Evolutionary conservation across 495 filamentous ascomycete genomes (phyloP), one percentile per base, ranked within the genome.

Genomic region (Penicillium taxi): DNA sequence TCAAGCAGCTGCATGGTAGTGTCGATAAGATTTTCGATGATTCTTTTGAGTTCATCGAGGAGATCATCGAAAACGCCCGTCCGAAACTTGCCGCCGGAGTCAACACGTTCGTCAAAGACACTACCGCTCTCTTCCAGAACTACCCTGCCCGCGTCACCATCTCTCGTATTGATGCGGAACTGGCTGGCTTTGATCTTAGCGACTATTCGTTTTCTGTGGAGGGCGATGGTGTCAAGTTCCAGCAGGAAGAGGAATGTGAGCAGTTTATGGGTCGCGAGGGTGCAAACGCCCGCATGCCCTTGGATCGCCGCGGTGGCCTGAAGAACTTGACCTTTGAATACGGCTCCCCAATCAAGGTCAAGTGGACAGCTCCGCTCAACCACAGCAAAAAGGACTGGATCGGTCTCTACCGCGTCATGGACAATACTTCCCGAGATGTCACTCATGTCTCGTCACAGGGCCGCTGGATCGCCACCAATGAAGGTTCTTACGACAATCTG

Each of bases 301-400:
- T 73, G 11, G 63, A 72, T 26, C 59, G 70, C 22, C 64, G 63
- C 9, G 75, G 73, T 45, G 67, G 75, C 22, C 75, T 82, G 50
- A 77, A 84, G 56, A 84, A 84, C 3, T 58, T 87, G 35, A 75
- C 81, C 0, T 83, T 94, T 37, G 78, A 93, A 59, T 98, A 96
- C 48, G 91, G 91, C 32, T 74, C 88, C 8, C 86, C 90, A 9
- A 85, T 98, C 60, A 83, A 75, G 47, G 84, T 98, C 45, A 81
- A 76, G 49, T 98, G 91, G 91, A 87, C 78, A 12, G 93, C 91
- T 0, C 91, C 91, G 1, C 70, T 81, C 35, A 88, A 89, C 51
- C 91, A 96, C 63, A 82, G 80, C 67, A 91, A 83, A 53, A 84
- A 80, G 45, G 91, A 98, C 58, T 98, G 91, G 91, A 77, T 98